Percentiles rank a stretch among this genome's conserved stretches.
These are phyloP conservation scores for Pseudogymnoascus sp. DNA, from an alignment of 2,329 filamentous ascomycete genomes.

Conservation along the genomic window DNA sequence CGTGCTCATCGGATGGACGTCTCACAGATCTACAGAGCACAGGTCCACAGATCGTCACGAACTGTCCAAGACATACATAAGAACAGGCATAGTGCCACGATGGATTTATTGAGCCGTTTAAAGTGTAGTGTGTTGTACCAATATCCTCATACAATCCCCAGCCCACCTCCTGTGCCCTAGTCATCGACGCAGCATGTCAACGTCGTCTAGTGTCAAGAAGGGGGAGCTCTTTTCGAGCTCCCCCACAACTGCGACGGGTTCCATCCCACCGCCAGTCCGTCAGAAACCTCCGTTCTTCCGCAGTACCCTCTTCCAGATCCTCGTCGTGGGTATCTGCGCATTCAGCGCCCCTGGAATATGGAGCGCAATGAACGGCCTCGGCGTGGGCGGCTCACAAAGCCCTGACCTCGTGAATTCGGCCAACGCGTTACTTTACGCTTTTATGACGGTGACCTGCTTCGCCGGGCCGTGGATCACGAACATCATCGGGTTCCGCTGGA, in stretches of 20 bases:
- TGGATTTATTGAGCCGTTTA: neutral
- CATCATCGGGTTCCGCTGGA: conserved; percentile 31
- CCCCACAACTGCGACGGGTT: neutral
- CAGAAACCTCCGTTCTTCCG: neutral
- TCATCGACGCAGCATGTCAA: neutral
- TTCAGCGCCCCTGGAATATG: conserved; percentile 35
- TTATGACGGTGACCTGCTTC: conserved; percentile 37
- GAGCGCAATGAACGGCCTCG: conserved; percentile 35
- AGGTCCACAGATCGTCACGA: neutral
- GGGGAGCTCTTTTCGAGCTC: neutral
- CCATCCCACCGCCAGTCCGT: neutral
- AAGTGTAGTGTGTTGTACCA: neutral
- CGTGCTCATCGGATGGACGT: neutral
- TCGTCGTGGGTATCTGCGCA: conserved; percentile 32
- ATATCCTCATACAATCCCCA: neutral
- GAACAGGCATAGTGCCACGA: neutral
- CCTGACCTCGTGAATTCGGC: conserved; percentile 37
- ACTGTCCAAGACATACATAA: neutral
- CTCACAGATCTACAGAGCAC: neutral
- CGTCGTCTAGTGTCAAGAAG: neutral
- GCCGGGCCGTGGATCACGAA: conserved; percentile 32
- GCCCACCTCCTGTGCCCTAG: neutral
- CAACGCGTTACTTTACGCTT: conserved; percentile 37
- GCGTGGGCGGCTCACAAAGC: conserved; percentile 34
- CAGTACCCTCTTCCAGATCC: conserved; percentile 28